Conservation (phyloP, 768 basidiomycete species). For the Amylocystis lapponica region DNA sequence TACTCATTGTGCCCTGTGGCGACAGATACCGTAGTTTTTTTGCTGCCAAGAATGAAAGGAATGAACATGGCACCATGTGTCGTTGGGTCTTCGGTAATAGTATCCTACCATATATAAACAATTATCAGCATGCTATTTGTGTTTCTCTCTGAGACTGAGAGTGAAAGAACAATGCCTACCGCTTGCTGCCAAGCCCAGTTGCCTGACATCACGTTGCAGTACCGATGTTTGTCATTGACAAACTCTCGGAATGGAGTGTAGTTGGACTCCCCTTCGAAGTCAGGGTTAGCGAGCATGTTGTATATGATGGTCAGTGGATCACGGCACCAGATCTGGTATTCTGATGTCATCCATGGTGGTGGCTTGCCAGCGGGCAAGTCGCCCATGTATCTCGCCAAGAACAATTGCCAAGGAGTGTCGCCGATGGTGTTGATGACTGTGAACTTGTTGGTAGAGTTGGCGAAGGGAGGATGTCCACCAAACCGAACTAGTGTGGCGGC, state of each 20-base stretch:
- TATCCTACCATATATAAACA: conserved; percentile 1
- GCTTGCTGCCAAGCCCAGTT: conserved; percentile 26
- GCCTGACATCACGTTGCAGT: conserved; percentile 20
- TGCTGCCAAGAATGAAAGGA: conserved; percentile 19
- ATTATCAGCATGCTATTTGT: not conserved
- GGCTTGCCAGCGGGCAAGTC: not conserved
- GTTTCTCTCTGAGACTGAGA: no score
- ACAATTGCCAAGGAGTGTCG: conserved; percentile 32
- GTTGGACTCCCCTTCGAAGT: conserved; percentile 19
- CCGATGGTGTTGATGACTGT: conserved; percentile 33
- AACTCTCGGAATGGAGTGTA: conserved; percentile 14
- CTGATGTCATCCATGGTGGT: conserved; percentile 23
- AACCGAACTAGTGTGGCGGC: conserved; percentile 6
- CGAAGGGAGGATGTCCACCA: conserved; percentile 20
- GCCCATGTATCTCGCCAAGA: conserved; percentile 24
- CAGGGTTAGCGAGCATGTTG: conserved; percentile 15
- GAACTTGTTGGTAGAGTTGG: conserved; percentile 25
- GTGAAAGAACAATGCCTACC: conserved; percentile 16
- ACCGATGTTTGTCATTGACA: conserved; percentile 1
- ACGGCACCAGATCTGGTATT: conserved; percentile 21
- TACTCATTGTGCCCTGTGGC: conserved; percentile 21
- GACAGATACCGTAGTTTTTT: conserved; percentile 23
- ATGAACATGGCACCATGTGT: conserved; percentile 16
- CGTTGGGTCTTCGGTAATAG: conserved; percentile 1
- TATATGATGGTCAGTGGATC: conserved; percentile 11